A percentile compares a stretch with the other conserved stretches of the same genome.
Evolutionary conservation across 306 rosid genomes (phyloP).

Genomic region (Lagenaria siceraria): DNA sequence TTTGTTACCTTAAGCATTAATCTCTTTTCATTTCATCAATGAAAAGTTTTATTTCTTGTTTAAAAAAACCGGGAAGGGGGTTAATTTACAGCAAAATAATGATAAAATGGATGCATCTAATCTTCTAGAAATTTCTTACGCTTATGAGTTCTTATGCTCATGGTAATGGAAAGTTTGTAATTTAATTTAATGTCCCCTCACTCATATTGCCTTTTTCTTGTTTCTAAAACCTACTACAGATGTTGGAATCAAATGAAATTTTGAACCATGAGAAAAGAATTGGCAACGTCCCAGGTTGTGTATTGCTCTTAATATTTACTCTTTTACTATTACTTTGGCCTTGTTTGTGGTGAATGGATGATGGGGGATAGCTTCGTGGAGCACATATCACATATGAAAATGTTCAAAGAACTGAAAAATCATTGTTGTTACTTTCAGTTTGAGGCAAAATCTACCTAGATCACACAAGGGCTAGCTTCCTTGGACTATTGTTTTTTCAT

Average conservation of each 20-base stretch:
- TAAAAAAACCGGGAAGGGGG: too few species aligned
- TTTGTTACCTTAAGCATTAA: neutral
- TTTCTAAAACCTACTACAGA: constrained; percentile 37
- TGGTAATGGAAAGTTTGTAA: neutral
- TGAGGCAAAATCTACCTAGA: neutral
- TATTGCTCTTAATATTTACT: neutral
- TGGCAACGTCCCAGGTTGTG: constrained; percentile 69
- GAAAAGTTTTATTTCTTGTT: neutral
- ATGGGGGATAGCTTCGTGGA: neutral
- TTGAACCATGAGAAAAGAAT: constrained; percentile 45
- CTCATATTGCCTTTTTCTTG: neutral
- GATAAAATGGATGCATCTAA: neutral
- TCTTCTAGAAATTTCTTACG: neutral
- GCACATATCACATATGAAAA: neutral
- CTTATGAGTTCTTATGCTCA: neutral
- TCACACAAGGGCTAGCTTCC: neutral
- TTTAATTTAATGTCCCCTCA: neutral
- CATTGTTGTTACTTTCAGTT: neutral
- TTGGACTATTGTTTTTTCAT: neutral
- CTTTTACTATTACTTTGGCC: neutral
- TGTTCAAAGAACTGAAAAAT: neutral
- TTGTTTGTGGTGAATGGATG: neutral
- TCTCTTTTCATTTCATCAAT: neutral
- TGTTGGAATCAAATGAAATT: constrained; percentile 41
- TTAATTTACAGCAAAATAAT: neutral